Base-by-base conservation (phyloP, 2,329 filamentous ascomycete genomes). In the Stylonectria norvegica region DNA sequence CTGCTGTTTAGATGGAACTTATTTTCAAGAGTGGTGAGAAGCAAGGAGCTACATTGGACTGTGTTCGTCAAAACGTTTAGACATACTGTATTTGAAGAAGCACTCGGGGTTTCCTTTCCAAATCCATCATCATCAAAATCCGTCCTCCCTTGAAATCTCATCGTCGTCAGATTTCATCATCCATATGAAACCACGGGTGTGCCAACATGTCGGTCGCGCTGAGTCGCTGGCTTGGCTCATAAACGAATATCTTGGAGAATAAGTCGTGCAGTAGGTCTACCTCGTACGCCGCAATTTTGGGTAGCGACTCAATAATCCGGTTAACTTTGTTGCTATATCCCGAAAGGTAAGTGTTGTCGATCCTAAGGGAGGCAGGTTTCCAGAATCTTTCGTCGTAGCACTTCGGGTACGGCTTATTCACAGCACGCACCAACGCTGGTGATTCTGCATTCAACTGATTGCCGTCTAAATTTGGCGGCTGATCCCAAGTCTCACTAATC, bases 111-210 rank as follows among this genome's bases (percentile, higher is more conserved):
- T n/a, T n/a, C n/a, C n/a, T n/a, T n/a, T n/a, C n/a, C n/a, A n/a
- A n/a, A n/a, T n/a, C n/a, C n/a, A n/a, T n/a, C n/a, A n/a, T n/a
- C n/a, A n/a, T n/a, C n/a, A n/a, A n/a, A n/a, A n/a, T n/a, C n/a
- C n/a, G n/a, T n/a, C n/a, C n/a, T n/a, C n/a, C n/a, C n/a, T n/a
- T n/a, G n/a, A n/a, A n/a, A n/a, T n/a, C n/a, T n/a, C n/a, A n/a
- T n/a, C n/a, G n/a, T n/a, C n/a, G n/a, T n/a, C n/a, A n/a, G n/a
- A n/a, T n/a, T n/a, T n/a, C n/a, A n/a, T 28, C 16, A 31, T 41
- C 31, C 20, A 48, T 35, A 11, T 20, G 17, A 22, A 42, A 47
- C 40, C 42, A 53, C 1, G 44, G 40, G 10, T 53, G 47, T 34
- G 7, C 14, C 19, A 42, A 6, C 5, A 50, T 14, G 2, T 53